phyloP scores from a whole-genome alignment of 805 yeast genomes.

The Candida endomychidarum region DNA sequence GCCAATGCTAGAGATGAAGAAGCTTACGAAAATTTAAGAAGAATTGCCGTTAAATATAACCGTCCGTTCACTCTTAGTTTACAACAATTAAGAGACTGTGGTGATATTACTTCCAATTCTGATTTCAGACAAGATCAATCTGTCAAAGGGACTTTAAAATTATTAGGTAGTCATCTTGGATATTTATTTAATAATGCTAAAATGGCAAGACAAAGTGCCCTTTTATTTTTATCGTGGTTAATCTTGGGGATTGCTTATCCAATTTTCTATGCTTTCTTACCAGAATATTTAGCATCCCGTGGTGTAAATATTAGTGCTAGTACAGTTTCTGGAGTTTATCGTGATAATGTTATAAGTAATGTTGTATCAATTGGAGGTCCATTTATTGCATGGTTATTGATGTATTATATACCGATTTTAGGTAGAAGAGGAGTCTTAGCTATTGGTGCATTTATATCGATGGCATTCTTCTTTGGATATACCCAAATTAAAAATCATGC shows the following conservation, averaged over 20 bases:
- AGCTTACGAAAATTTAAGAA: slow-evolving; percentile 43
- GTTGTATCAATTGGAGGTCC: slow-evolving; percentile 54
- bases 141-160: slow-evolving; percentile 21
- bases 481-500: slow-evolving; percentile 55
- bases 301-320: slow-evolving; percentile 48
- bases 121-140: slow-evolving; percentile 22
- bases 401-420: slow-evolving; percentile 27
- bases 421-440: slow-evolving; percentile 60
- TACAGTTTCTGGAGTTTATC: slow-evolving; percentile 40
- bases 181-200: slow-evolving; percentile 44
- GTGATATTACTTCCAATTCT: slow-evolving; percentile 29
- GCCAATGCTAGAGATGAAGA: slow-evolving; percentile 53
- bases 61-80: slow-evolving; percentile 44
- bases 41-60: slow-evolving; percentile 48
- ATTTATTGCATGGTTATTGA: slow-evolving; percentile 45
- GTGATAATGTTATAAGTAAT: slow-evolving; percentile 50
- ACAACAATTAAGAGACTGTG: slow-evolving; percentile 46
- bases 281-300: slow-evolving; percentile 49
- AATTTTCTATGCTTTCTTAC: slow-evolving; percentile 52
- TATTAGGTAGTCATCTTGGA: slow-evolving; percentile 35
- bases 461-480: slow-evolving; percentile 61
- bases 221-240: slow-evolving; percentile 50
- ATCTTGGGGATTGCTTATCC: slow-evolving; percentile 57
- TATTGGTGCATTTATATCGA: slow-evolving; percentile 51
- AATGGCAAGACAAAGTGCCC: slow-evolving; percentile 41